These are phyloP conservation scores for Coprinopsis strossmayeri DNA, from an alignment of 768 basidiomycete genomes.

Conservation along the genomic window DNA sequence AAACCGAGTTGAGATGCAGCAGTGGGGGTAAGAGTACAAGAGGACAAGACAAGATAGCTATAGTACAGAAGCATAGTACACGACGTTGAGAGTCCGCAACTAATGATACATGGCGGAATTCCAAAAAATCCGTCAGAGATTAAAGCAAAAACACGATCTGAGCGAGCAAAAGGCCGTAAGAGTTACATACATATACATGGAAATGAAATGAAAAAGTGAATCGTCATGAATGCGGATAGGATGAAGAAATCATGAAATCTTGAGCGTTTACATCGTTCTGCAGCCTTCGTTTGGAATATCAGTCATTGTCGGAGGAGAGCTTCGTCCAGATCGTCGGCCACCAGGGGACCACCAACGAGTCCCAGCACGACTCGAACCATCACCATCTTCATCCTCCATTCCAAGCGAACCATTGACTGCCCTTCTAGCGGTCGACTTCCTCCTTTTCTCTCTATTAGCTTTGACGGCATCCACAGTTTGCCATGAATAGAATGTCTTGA, in stretches of 20 bases:
- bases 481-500: conserved; percentile 85
- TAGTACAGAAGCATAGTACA: background rate
- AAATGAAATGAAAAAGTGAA: conserved; percentile 8
- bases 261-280: conserved; percentile 52
- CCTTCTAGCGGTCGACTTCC: conserved; percentile 43
- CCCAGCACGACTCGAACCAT: conserved; percentile 16
- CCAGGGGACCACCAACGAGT: conserved; percentile 54
- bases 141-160: too few species aligned
- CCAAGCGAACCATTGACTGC: conserved; percentile 35
- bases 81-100: background rate
- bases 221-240: conserved; percentile 6
- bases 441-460: conserved; percentile 57
- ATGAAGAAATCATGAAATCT: conserved; percentile 19
- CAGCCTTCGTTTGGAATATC: conserved; percentile 56
- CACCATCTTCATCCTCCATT: conserved; percentile 15
- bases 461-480: conserved; percentile 78
- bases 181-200: conserved; percentile 1
- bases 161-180: conserved; percentile 2
- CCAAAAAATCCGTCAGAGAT: too few species aligned
- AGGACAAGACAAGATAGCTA: background rate
- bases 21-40: too few species aligned
- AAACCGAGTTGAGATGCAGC: too few species aligned
- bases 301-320: conserved; percentile 40
- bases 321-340: conserved; percentile 42
- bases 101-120: background rate